Evolutionary conservation across 1,139 yeast genomes (phyloP), one percentile per base, ranked within the genome.

Genomic region (Geotrichum macrosporum): DNA sequence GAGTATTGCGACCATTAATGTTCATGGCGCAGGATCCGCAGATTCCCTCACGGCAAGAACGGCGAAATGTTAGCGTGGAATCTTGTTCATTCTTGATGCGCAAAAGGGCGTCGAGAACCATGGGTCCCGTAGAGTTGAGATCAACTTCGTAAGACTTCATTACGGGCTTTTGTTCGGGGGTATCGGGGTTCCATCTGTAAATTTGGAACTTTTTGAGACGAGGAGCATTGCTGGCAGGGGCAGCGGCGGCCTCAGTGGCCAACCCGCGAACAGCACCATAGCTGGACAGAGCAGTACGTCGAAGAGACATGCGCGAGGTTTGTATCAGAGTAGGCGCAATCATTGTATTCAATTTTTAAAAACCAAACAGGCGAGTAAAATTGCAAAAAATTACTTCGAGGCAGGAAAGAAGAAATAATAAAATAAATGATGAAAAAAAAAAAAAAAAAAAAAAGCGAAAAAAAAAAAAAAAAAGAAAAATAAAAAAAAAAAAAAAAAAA

Each of bases 21-120:
- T 92, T 92, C 99, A 92, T 92, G 60, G 99, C 99, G 76, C 99
- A 92, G 4, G 97, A 92, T 43, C 99, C 99, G 74, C 99, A 92
- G 59, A 92, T 94, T 62, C 99, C 99, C 72, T 92, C 99, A 75
- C 99, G 89, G 74, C 98, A 92, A 44, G 97, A 88, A 72, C 98
- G 83, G 75, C 99, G 83, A 71, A 92, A 84, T 3, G 98, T 92
- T 65, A 92, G 78, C 27, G 97, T 85, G 35, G 97, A 71, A 68
- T 92, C 99, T 68, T 87, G 94, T 70, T 92, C 98, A 69, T 88
- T 88, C 73, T 92, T 92, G 70, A 92, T 88, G 71, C 89, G 92
- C 60, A 92, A 70, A 55, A 92, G 71, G 35, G 98, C 98, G 69
- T 92, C 99, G 64, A 92, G 76, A 47, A 94, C 86, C 98, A 92